Evolutionary conservation across 106 monocot species (phyloP).

Genomic region (Triglochin maritima): DNA sequence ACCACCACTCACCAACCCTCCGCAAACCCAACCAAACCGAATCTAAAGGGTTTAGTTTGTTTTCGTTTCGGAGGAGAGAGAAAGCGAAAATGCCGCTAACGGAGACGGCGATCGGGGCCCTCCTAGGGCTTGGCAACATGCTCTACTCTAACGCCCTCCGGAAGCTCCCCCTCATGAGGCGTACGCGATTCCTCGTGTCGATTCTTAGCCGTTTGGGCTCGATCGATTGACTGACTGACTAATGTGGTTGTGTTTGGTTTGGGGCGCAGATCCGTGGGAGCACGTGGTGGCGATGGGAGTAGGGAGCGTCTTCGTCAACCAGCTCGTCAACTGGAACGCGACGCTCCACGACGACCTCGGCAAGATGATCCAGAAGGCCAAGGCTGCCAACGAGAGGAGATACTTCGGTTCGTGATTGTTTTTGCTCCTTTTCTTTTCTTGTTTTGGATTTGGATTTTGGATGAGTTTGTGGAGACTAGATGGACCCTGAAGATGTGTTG

Average conservation of each 20-base stretch:
- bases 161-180: slow-evolving; percentile 92
- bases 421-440: background rate
- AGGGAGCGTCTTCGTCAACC: slow-evolving; percentile 69
- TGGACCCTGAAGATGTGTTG: too few relatives aligned
- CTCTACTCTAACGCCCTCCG: slow-evolving; percentile 99
- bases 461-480: too few relatives aligned
- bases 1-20: too few relatives aligned
- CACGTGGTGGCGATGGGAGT: slow-evolving; percentile 87
- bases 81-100: slow-evolving; percentile 61
- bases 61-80: background rate
- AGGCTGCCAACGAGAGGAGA: slow-evolving; percentile 80
- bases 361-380: slow-evolving; percentile 81
- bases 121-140: slow-evolving; percentile 68
- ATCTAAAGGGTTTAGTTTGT: too few relatives aligned
- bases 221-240: background rate
- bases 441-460: background rate
- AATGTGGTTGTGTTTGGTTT: too few relatives aligned
- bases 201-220: background rate
- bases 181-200: slow-evolving; percentile 20
- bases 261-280: slow-evolving; percentile 78
- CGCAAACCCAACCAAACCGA: too few relatives aligned
- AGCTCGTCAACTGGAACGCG: slow-evolving; percentile 78
- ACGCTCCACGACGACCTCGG: slow-evolving; percentile 79
- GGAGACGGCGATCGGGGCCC: slow-evolving; percentile 52
- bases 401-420: slow-evolving; percentile 47